These are phyloP conservation scores for Chalara sp. DNA, from an alignment of 2,329 filamentous ascomycete species.

Conservation along the genomic window DNA sequence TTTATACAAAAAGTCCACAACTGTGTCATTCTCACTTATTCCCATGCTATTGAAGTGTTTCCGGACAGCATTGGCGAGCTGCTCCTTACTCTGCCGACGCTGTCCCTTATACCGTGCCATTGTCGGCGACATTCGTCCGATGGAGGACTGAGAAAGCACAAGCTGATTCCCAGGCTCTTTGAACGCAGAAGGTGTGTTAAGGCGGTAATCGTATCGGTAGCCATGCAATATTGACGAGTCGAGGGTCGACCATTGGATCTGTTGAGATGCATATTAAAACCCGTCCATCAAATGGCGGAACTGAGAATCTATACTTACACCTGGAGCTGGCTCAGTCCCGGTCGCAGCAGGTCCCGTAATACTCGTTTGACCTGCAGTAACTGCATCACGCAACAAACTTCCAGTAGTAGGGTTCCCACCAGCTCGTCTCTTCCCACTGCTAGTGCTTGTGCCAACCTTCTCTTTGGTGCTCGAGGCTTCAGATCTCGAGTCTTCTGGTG, in stretches of 20 bases:
- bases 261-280: background rate
- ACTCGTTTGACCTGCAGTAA: slow-evolving; percentile 14
- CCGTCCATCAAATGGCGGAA: background rate
- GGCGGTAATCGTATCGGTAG: slow-evolving; percentile 68
- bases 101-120: slow-evolving; percentile 62
- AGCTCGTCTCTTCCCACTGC: slow-evolving; percentile 26
- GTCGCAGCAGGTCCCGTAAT: slow-evolving; percentile 7
- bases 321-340: slow-evolving; percentile 18
- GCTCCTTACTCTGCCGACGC: slow-evolving; percentile 63
- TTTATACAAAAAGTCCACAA: slow-evolving; percentile 48
- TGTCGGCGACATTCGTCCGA: slow-evolving; percentile 68
- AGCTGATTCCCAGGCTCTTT: slow-evolving; percentile 54
- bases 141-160: slow-evolving; percentile 54
- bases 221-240: slow-evolving; percentile 62
- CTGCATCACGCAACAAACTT: slow-evolving; percentile 24
- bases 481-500: slow-evolving; percentile 28
- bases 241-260: slow-evolving; percentile 62
- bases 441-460: slow-evolving; percentile 17
- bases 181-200: slow-evolving; percentile 67
- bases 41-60: slow-evolving; percentile 80
- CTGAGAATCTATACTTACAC: slow-evolving; percentile 16
- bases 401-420: slow-evolving; percentile 14
- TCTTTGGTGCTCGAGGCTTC: slow-evolving; percentile 31
- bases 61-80: slow-evolving; percentile 64
- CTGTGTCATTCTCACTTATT: slow-evolving; percentile 75